Percentiles rank a stretch among this genome's conserved stretches.
phyloP scores from a whole-genome alignment of 192 early-diverging fungal genomes.

The Haplosporangium gracile region DNA sequence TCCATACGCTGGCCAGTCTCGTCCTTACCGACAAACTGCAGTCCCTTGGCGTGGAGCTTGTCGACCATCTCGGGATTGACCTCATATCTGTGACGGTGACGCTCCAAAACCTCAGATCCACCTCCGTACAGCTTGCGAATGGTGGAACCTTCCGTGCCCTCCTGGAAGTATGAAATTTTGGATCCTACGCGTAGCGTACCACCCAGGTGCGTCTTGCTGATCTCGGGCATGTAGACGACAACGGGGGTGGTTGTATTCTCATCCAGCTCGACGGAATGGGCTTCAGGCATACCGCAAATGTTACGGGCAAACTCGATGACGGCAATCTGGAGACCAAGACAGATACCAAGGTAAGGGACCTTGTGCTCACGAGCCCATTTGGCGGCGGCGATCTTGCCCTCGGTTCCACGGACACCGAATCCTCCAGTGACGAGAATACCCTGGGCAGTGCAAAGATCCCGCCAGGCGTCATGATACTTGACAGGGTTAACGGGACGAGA shows the following conservation, averaged over 20 bases:
- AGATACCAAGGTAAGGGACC: slow-evolving; percentile 98
- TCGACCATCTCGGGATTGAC: slow-evolving; percentile 90
- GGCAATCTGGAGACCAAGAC: slow-evolving; percentile 95
- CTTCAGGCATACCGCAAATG: slow-evolving; percentile 81
- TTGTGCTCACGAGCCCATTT: slow-evolving; percentile 98
- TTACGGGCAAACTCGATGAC: slow-evolving; percentile 97
- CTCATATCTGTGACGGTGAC: slow-evolving; percentile 97
- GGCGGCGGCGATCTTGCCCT: slow-evolving; percentile 93
- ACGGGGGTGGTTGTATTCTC: slow-evolving; percentile 78
- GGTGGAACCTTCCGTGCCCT: slow-evolving; percentile 68
- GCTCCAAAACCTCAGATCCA: slow-evolving; percentile 69
- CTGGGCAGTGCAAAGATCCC: slow-evolving; percentile 84
- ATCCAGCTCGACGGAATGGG: slow-evolving; percentile 90
- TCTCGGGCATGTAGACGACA: slow-evolving; percentile 98
- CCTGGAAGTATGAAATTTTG: slow-evolving; percentile 82
- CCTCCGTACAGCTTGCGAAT: slow-evolving; percentile 82
- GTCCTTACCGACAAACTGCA: slow-evolving; percentile 92
- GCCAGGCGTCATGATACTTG: slow-evolving; percentile 97
- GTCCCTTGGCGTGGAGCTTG: slow-evolving; percentile 82
- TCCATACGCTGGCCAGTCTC: slow-evolving; percentile 98
- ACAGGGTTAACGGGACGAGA: slow-evolving; percentile 79
- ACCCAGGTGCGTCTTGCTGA: slow-evolving; percentile 90
- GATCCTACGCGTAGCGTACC: slow-evolving; percentile 96
- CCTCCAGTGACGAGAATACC: slow-evolving; percentile 98
- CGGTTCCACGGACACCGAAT: slow-evolving; percentile 94